A percentile compares a stretch with the other conserved stretches of the same genome.
Evolutionary conservation across 148 eudicot species (phyloP).

Genomic region (Arbutus unedo): DNA sequence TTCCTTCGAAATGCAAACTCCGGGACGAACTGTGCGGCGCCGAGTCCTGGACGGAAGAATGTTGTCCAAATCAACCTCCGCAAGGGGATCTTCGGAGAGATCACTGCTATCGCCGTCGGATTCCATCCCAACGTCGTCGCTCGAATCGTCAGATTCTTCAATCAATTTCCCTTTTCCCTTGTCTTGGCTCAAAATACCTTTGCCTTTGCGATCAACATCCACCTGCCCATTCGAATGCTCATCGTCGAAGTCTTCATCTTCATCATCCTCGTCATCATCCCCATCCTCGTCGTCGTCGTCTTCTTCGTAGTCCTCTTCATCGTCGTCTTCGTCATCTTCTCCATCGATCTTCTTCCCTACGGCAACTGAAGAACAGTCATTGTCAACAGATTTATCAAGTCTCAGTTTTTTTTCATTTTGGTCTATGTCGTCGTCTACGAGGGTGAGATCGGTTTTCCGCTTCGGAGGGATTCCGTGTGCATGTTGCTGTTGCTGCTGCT

Average conservation of each 20-base stretch:
- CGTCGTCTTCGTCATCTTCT: slow-evolving; percentile 15
- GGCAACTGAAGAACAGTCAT: neutral
- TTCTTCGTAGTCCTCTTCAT: slow-evolving; percentile 18
- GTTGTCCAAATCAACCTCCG: slow-evolving; percentile 81
- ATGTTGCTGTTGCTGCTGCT: slow-evolving; percentile 10
- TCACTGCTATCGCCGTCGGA: slow-evolving; percentile 49
- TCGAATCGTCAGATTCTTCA: slow-evolving; percentile 33
- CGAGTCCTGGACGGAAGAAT: slow-evolving; percentile 84
- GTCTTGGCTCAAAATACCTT: slow-evolving; percentile 56
- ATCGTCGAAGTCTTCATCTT: slow-evolving; percentile 21
- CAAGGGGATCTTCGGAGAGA: slow-evolving; percentile 67
- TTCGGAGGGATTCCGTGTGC: slow-evolving; percentile 35
- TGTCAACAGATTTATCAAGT: slow-evolving; percentile 9
- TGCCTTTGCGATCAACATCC: slow-evolving; percentile 59
- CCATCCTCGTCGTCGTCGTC: slow-evolving; percentile 21
- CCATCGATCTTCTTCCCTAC: neutral
- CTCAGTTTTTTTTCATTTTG: slow-evolving; percentile 26
- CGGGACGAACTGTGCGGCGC: slow-evolving; percentile 32
- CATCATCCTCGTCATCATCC: slow-evolving; percentile 15
- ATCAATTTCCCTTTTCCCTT: slow-evolving; percentile 42
- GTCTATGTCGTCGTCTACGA: neutral
- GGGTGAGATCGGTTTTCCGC: slow-evolving; percentile 31
- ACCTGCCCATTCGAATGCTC: slow-evolving; percentile 27
- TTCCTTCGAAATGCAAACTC: slow-evolving; percentile 39
- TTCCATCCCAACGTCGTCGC: slow-evolving; percentile 32